Percentiles rank a stretch among this genome's conserved stretches.
Conservation (phyloP, 2,329 filamentous ascomycete genomes). For the Trichophyton rubrum region DNA sequence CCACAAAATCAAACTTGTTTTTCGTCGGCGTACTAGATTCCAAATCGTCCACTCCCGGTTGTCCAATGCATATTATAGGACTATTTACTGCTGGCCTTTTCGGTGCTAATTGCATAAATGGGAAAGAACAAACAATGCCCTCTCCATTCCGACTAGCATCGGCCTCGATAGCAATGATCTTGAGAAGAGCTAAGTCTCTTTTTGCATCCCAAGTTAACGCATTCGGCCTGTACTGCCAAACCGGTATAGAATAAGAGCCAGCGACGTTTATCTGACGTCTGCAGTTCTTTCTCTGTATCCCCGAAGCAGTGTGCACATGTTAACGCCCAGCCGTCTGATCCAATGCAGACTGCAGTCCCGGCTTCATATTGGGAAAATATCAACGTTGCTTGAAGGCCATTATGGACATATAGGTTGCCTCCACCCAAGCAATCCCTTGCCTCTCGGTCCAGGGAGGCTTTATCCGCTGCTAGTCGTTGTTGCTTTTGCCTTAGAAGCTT, state of each 20-base stretch:
- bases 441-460: background rate
- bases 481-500: slow-evolving; percentile 2
- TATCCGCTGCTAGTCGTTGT: background rate
- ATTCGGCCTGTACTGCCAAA: slow-evolving; percentile 28
- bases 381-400: slow-evolving; percentile 16
- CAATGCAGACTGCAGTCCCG: slow-evolving; percentile 41
- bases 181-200: slow-evolving; percentile 38
- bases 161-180: slow-evolving; percentile 23
- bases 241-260: slow-evolving; percentile 37
- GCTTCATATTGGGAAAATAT: slow-evolving; percentile 41
- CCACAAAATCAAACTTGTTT: slow-evolving; percentile 38
- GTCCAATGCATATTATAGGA: slow-evolving; percentile 28
- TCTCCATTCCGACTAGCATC: background rate
- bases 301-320: slow-evolving; percentile 43
- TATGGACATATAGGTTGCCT: background rate
- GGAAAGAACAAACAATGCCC: slow-evolving; percentile 11
- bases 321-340: slow-evolving; percentile 33
- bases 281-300: slow-evolving; percentile 28
- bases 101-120: slow-evolving; percentile 11
- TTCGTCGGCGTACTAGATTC: slow-evolving; percentile 27
- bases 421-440: background rate
- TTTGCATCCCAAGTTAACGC: slow-evolving; percentile 32
- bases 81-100: slow-evolving; percentile 12
- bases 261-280: slow-evolving; percentile 16
- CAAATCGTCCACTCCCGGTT: slow-evolving; percentile 35